Base-by-base conservation (phyloP, 164 flowering plant species). In the Nymphaea thermarum region DNA sequence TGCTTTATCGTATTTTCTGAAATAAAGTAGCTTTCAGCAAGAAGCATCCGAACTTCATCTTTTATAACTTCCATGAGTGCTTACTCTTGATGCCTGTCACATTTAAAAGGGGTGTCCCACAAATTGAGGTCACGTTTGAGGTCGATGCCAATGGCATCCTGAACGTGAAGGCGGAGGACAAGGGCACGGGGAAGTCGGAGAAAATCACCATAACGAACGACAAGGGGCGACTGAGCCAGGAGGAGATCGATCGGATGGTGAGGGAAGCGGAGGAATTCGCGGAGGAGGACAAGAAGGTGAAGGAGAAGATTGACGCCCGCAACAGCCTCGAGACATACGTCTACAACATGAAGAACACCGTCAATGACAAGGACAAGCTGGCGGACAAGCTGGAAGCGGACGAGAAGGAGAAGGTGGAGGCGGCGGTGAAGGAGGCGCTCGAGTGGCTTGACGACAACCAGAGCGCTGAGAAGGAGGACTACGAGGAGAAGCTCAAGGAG, bases 361-460 rank as follows among this genome's bases (percentile, higher is more conserved):
- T 81, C 63, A 77, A 68, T 15, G 84, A 81, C 80, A 72, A 75
- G 69, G 85, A 83, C 75, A 83, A 80, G 67, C 80, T 83, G 6
- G 82, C 82, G 2, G 82, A 83, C 71, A 82, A 82, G 66, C 45
- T 82, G 2, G 83, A 83, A 51, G 16, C 78, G 1, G 81, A 78
- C 8, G 87, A 83, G 75, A 82, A 82, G 77, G 83, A 80, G 53
- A 80, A 82, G 76, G 76, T 80, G 5, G 85, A 79, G 62, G 18
- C 82, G 3, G 82, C 85, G 1, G 72, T 77, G 0, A 83, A 82
- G 74, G 83, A 82, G 62, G 77, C 82, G n/a, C 82, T 82, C 15
- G 87, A 83, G 45, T 83, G 87, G 83, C 65, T 83, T 36, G 82
- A 83, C n/a, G 85, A 83, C 42, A 82, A 79, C 67, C 85, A 82